A percentile compares a stretch with the other conserved stretches of the same genome.
Evolutionary conservation across 805 yeast species (phyloP).

Genomic region (Teunomyces panamensis): DNA sequence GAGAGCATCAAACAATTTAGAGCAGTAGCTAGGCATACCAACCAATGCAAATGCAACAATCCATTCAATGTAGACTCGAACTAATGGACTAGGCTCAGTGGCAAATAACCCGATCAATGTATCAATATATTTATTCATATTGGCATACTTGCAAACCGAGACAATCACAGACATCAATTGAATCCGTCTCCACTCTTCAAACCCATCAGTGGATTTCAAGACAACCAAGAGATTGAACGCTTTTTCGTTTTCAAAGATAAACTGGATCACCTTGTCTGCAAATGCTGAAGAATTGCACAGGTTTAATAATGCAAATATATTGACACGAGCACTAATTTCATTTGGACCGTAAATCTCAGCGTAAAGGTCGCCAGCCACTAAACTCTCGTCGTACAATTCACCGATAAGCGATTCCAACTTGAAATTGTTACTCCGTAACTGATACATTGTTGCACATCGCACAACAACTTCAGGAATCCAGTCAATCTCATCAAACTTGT

Average conservation of each 20-base stretch:
- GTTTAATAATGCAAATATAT: conserved; percentile 47
- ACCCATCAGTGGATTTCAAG: conserved; percentile 57
- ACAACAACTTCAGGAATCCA: conserved; percentile 57
- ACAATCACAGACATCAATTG: conserved; percentile 54
- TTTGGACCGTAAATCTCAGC: conserved; percentile 49
- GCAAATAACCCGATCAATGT: conserved; percentile 35
- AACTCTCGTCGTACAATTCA: conserved; percentile 44
- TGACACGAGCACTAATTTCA: conserved; percentile 55
- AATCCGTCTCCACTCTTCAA: conserved; percentile 66
- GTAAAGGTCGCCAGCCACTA: conserved; percentile 41
- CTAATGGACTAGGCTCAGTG: conserved; percentile 74
- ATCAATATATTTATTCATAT: conserved; percentile 21
- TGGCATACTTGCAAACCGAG: conserved; percentile 36
- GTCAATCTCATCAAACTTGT: conserved; percentile 33
- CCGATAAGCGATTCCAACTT: conserved; percentile 59
- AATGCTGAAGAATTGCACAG: conserved; percentile 24
- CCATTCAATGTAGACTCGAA: conserved; percentile 80
- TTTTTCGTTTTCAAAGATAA: conserved; percentile 34
- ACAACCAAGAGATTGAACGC: conserved; percentile 48
- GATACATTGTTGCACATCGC: conserved; percentile 45
- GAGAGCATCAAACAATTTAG: conserved; percentile 17
- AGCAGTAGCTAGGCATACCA: conserved; percentile 14
- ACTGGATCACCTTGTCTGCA: conserved; percentile 30
- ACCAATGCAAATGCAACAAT: conserved; percentile 48
- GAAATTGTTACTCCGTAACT: conserved; percentile 56